phyloP scores from a whole-genome alignment of 495 filamentous ascomycete genomes.

The Penicillium canescens region DNA sequence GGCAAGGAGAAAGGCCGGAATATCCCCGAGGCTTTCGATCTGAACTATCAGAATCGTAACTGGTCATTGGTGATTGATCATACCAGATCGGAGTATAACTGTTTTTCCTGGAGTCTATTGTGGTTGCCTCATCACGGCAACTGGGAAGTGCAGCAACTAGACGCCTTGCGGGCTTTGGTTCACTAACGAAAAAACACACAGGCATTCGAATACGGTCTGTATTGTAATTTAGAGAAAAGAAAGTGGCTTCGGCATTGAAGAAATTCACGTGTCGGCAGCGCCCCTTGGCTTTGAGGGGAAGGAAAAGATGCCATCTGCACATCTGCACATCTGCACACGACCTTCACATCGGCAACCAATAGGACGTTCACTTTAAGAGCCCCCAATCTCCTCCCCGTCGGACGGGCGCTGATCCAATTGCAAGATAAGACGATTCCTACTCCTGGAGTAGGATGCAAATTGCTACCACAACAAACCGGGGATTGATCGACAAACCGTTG shows the following conservation, averaged over 20 bases:
- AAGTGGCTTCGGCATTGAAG: constrained; percentile 13
- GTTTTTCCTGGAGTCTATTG: constrained; percentile 1
- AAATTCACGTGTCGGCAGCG: constrained; percentile 17
- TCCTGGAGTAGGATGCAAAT: not conserved
- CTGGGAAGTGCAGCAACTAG: constrained; percentile 12
- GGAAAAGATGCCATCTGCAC: constrained; percentile 10
- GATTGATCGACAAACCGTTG: constrained; percentile 32
- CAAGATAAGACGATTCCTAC: constrained; percentile 1
- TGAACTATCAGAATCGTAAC: constrained; percentile 25
- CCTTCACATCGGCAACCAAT: not conserved
- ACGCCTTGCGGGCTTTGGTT: not conserved
- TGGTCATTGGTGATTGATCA: constrained; percentile 11
- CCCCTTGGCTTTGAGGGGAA: constrained; percentile 9
- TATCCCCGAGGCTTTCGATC: constrained; percentile 27
- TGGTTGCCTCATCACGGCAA: constrained; percentile 25
- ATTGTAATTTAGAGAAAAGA: constrained; percentile 4
- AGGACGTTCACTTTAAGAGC: not conserved
- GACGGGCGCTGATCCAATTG: not conserved
- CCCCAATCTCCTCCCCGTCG: constrained; percentile 1
- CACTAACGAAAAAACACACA: constrained; percentile 1
- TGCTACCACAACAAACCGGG: not conserved
- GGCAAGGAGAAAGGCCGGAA: constrained; percentile 4
- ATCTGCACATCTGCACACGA: not conserved
- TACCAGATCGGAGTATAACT: constrained; percentile 16
- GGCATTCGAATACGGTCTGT: not conserved